phyloP scores from a whole-genome alignment of 2,329 filamentous ascomycete species.

The Hypoxylon sp. region DNA sequence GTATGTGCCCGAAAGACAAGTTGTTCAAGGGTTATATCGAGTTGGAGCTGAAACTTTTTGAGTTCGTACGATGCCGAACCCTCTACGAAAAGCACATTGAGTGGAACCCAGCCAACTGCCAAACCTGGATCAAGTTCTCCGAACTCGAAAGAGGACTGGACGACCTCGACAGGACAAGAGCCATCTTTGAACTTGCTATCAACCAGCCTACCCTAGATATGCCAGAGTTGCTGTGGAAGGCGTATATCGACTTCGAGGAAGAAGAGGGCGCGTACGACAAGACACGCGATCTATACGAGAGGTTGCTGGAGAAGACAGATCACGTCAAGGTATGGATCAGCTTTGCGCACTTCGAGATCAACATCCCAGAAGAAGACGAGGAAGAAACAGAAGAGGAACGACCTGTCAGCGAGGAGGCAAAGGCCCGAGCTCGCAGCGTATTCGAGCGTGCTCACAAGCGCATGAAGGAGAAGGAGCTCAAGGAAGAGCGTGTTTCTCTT shows the following conservation, averaged over 20 bases:
- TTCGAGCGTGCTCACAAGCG: constrained; percentile 86
- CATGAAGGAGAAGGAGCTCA: constrained; percentile 89
- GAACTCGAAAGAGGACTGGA: constrained; percentile 92
- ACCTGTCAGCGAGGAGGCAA: constrained; percentile 83
- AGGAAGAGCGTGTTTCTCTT: constrained; percentile 91
- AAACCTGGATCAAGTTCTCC: constrained; percentile 96
- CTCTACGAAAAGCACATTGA: constrained; percentile 94
- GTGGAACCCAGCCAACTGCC: constrained; percentile 88
- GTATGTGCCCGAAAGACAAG: constrained; percentile 95
- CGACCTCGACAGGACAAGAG: constrained; percentile 85
- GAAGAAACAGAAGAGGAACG: constrained; percentile 68
- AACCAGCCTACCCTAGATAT: constrained; percentile 87
- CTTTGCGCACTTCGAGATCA: constrained; percentile 98
- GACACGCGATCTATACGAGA: constrained; percentile 85
- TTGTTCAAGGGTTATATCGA: constrained; percentile 94
- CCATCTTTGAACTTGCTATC: constrained; percentile 91
- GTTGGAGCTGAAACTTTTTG: constrained; percentile 90
- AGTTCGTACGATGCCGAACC: constrained; percentile 89
- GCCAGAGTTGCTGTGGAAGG: constrained; percentile 97
- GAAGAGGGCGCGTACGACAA: constrained; percentile 90
- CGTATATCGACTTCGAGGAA: constrained; percentile 98
- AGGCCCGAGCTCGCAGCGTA: constrained; percentile 79
- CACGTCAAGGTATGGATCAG: constrained; percentile 99
- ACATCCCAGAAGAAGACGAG: constrained; percentile 79
- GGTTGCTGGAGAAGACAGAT: constrained; percentile 91